A percentile compares a stretch with the other conserved stretches of the same genome.
These are phyloP conservation scores for Lentinula aciculospora DNA, from an alignment of 768 basidiomycete genomes.

Conservation along the genomic window DNA sequence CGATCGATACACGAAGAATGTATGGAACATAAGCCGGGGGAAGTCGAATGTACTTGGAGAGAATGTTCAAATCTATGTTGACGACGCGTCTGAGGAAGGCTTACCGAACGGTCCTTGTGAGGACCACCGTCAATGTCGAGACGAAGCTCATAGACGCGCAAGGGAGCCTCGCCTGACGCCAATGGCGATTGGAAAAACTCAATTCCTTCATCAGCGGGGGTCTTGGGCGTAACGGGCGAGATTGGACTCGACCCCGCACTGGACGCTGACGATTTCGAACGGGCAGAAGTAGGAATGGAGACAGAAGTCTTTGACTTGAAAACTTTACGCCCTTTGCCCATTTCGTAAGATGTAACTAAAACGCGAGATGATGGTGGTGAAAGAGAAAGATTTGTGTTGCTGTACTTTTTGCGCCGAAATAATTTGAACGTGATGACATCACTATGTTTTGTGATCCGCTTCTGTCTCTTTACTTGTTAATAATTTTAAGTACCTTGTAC, in stretches of 20 bases:
- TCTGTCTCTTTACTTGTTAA: too few relatives aligned
- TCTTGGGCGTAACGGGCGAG: slow-evolving; percentile 38
- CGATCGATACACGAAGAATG: slow-evolving; percentile 83
- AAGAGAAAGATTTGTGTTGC: not conserved
- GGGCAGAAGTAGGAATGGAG: not conserved
- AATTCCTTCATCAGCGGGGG: slow-evolving; percentile 67
- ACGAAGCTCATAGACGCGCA: slow-evolving; percentile 81
- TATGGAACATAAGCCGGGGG: slow-evolving; percentile 89
- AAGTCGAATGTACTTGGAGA: slow-evolving; percentile 83
- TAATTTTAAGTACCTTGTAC: too few relatives aligned
- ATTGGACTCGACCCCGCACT: not conserved
- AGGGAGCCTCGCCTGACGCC: slow-evolving; percentile 48
- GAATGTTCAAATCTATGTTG: slow-evolving; percentile 5
- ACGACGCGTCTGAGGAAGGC: slow-evolving; percentile 20
- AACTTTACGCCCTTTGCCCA: slow-evolving; percentile 8
- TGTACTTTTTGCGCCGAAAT: not conserved
- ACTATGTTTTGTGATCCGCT: too few relatives aligned
- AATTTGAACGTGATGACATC: not conserved
- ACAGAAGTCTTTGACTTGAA: slow-evolving; percentile 3
- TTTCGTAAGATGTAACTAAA: not conserved
- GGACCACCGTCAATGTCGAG: slow-evolving; percentile 92
- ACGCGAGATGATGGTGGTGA: not conserved
- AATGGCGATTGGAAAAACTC: slow-evolving; percentile 48
- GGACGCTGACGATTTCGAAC: not conserved
- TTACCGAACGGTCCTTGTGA: slow-evolving; percentile 73